phyloP scores from a whole-genome alignment of 352 stramenopile genomes.

The Thalassiosira hispida region DNA sequence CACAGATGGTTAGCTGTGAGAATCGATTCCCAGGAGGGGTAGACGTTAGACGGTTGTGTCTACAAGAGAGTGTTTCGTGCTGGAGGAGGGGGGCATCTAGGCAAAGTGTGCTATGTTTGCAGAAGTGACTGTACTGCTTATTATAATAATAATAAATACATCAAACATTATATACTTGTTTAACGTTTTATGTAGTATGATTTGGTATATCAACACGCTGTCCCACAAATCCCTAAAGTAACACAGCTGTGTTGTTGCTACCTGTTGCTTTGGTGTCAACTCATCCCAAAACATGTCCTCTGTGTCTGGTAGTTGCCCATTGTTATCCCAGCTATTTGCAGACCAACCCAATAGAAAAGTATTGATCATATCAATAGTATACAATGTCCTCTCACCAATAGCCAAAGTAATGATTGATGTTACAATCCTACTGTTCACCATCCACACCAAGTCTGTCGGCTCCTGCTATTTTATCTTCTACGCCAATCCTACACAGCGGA shows the following conservation, averaged over 20 bases:
- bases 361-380: slow-evolving; percentile 4
- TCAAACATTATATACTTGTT: too few species aligned
- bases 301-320: slow-evolving; percentile 1
- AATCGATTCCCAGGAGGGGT: too few species aligned
- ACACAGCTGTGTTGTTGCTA: slow-evolving; percentile 37
- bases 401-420: slow-evolving; percentile 52
- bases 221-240: slow-evolving; percentile 47
- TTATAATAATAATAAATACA: too few species aligned
- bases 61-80: too few species aligned
- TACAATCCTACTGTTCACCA: slow-evolving; percentile 49
- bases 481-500: slow-evolving; percentile 26
- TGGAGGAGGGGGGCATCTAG: too few species aligned
- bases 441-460: slow-evolving; percentile 26
- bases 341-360: slow-evolving; percentile 39
- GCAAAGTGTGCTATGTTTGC: too few species aligned
- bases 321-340: slow-evolving; percentile 25
- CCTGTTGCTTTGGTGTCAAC: slow-evolving; percentile 25
- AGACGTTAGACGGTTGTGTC: too few species aligned
- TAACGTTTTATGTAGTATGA: too few species aligned
- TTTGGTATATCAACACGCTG: slow-evolving; percentile 1
- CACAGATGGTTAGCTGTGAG: too few species aligned
- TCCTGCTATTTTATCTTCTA: slow-evolving; percentile 9
- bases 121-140: too few species aligned
- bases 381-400: slow-evolving; percentile 44
- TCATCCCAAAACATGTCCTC: slow-evolving; percentile 47